Evolutionary conservation across 441 rosid genomes (phyloP).

Genomic region (Hura crepitans): DNA sequence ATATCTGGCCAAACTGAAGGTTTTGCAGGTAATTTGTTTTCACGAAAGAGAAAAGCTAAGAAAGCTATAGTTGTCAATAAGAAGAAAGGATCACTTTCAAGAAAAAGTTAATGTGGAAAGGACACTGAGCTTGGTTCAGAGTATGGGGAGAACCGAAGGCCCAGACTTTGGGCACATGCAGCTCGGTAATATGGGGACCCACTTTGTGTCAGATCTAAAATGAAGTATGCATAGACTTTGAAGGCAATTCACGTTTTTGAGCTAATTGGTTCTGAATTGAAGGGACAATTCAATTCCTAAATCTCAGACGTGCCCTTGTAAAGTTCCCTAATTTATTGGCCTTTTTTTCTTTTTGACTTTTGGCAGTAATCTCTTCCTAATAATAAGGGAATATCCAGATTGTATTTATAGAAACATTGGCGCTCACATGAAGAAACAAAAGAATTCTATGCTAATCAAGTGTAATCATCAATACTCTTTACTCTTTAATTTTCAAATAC

Average conservation of each 20-base stretch:
- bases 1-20: too few species aligned
- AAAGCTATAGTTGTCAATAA: constrained; percentile 2
- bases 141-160: constrained; percentile 34
- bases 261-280: constrained; percentile 25
- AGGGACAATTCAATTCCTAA: constrained; percentile 22
- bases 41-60: constrained; percentile 11
- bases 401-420: constrained; percentile 4
- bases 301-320: too few species aligned
- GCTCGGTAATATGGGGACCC: constrained; percentile 37
- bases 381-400: constrained; percentile 25
- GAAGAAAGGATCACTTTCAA: constrained; percentile 21
- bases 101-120: constrained; percentile 25
- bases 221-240: constrained; percentile 4
- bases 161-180: constrained; percentile 50
- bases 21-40: too few species aligned
- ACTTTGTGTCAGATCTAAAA: constrained; percentile 23
- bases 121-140: constrained; percentile 19
- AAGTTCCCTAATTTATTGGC: constrained; percentile 16
- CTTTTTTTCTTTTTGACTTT: constrained; percentile 16
- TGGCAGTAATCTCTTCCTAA: background rate
- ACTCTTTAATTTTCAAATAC: background rate
- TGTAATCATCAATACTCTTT: constrained; percentile 33
- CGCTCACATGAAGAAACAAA: constrained; percentile 23
- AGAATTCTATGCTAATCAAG: constrained; percentile 31
- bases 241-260: constrained; percentile 17